These are phyloP conservation scores for Aechmea fasciata DNA, from an alignment of 176 grass and related monocot species.

Conservation along the genomic window DNA sequence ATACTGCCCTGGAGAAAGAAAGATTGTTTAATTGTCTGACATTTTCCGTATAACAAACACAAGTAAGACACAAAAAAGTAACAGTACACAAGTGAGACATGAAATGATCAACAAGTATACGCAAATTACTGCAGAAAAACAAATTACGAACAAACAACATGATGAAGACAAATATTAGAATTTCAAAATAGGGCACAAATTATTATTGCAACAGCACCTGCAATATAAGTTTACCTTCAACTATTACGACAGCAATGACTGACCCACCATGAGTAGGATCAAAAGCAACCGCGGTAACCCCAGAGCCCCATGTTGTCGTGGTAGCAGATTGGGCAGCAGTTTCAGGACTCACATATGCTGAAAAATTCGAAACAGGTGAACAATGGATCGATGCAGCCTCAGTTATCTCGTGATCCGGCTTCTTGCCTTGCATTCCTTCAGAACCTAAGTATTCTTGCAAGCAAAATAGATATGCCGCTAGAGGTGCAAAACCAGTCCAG, in stretches of 20 bases:
- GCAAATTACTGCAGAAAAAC: neutral
- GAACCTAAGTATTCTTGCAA: slow-evolving; percentile 86
- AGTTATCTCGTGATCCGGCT: slow-evolving; percentile 42
- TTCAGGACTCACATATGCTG: slow-evolving; percentile 96
- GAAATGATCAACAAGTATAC: neutral
- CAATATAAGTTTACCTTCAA: slow-evolving; percentile 58
- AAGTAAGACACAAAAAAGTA: neutral
- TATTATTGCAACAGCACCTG: neutral
- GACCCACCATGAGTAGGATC: slow-evolving; percentile 86
- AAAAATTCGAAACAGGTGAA: slow-evolving; percentile 97
- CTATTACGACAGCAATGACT: slow-evolving; percentile 90
- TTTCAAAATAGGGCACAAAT: neutral
- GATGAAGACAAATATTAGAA: neutral
- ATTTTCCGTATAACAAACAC: neutral
- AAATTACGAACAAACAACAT: neutral
- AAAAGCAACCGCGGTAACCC: slow-evolving; percentile 98
- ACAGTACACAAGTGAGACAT: neutral
- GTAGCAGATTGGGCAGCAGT: slow-evolving; percentile 92
- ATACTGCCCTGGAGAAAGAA: slow-evolving; percentile 67
- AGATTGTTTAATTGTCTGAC: slow-evolving; percentile 4
- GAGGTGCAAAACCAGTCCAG: slow-evolving; percentile 69
- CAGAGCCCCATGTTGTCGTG: slow-evolving; percentile 95
- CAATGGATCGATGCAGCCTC: slow-evolving; percentile 93
- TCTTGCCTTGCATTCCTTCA: slow-evolving; percentile 62
- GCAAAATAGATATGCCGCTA: slow-evolving; percentile 81